Evolutionary conservation across 2,329 filamentous ascomycete genomes (phyloP).

Genomic region (Stenocarpella maydis): DNA sequence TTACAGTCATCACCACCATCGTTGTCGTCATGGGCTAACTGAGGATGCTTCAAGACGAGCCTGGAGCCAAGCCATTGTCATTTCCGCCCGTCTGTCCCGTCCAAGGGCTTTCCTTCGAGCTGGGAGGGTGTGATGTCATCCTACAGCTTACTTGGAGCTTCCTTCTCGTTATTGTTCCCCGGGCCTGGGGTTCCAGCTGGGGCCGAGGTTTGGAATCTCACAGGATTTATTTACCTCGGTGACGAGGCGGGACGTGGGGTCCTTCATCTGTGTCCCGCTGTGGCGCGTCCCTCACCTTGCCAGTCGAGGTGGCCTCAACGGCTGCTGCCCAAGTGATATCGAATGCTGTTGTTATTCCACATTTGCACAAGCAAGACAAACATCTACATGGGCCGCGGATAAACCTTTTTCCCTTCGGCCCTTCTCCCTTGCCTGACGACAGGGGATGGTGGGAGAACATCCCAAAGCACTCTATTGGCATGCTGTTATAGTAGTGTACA

Average conservation of each 20-base stretch:
- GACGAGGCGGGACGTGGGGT: neutral
- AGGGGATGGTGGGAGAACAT: neutral
- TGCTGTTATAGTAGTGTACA: neutral
- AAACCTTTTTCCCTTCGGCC: neutral
- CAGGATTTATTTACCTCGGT: neutral
- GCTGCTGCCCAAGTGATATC: too few relatives aligned
- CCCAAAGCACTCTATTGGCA: neutral
- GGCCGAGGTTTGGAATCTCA: neutral
- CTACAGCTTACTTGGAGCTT: conserved; percentile 6
- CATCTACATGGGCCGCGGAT: neutral
- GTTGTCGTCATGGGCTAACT: neutral
- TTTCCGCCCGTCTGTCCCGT: neutral
- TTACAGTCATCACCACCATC: neutral
- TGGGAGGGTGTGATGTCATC: conserved; percentile 10
- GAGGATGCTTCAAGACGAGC: neutral
- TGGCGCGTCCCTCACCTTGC: conserved; percentile 6
- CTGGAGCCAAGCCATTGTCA: neutral
- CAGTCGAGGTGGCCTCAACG: neutral
- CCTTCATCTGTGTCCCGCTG: neutral
- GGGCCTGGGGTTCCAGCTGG: neutral
- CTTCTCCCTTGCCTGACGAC: conserved; percentile 5
- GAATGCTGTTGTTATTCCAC: neutral
- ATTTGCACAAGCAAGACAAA: neutral
- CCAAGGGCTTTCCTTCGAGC: neutral
- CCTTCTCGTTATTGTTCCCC: neutral